Percentiles rank a stretch among this genome's conserved stretches.
These are phyloP conservation scores for Ogataea pignaliae DNA, from an alignment of 805 yeast genomes.

Conservation along the genomic window DNA sequence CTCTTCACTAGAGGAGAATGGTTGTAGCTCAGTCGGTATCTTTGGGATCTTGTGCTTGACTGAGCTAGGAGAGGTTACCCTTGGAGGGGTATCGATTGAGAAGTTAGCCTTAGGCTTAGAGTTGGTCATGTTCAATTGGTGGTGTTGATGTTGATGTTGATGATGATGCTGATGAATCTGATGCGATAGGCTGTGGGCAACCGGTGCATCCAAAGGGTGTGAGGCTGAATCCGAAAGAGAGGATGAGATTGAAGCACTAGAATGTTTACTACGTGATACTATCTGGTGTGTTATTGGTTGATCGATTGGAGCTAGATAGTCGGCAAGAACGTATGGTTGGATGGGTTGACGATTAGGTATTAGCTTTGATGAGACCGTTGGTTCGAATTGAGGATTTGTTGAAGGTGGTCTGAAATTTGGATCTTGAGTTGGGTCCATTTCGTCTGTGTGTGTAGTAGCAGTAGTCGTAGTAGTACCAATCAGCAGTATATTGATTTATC, in stretches of 20 bases:
- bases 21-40: constrained; percentile 55
- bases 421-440: constrained; percentile 91
- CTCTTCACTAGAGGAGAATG: constrained; percentile 48
- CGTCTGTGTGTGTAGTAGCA: too few relatives aligned
- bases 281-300: constrained; percentile 63
- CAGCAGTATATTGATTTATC: too few relatives aligned
- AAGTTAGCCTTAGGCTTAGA: constrained; percentile 6
- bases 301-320: constrained; percentile 63
- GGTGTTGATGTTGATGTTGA: background rate
- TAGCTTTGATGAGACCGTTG: constrained; percentile 60
- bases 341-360: constrained; percentile 77
- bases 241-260: background rate
- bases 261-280: background rate
- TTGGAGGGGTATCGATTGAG: constrained; percentile 28
- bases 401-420: constrained; percentile 89
- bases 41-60: constrained; percentile 32
- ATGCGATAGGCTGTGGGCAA: background rate
- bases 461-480: too few relatives aligned
- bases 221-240: background rate
- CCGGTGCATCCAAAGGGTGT: background rate
- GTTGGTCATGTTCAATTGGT: too few relatives aligned
- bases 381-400: constrained; percentile 53
- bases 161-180: constrained; percentile 2
- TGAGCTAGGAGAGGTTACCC: constrained; percentile 29
- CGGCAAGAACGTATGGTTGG: constrained; percentile 74